Evolutionary conservation across 2,329 filamentous ascomycete species (phyloP).

Genomic region (Colletotrichum navitas): DNA sequence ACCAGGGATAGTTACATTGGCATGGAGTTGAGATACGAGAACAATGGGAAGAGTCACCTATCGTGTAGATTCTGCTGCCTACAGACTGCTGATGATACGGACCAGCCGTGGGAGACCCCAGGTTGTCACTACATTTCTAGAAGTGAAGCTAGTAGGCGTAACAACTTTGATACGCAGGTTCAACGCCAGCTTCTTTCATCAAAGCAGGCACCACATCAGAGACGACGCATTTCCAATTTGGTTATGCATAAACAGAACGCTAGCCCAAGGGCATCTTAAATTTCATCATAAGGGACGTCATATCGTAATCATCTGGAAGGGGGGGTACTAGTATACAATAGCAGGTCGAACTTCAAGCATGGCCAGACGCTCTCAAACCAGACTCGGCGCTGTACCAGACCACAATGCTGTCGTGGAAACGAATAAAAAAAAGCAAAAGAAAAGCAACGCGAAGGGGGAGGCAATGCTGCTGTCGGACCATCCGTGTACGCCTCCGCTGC

Average conservation of each 20-base stretch:
- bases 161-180: background rate
- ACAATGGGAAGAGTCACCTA: background rate
- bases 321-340: conserved; percentile 12
- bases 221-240: background rate
- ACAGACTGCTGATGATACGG: background rate
- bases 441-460: background rate
- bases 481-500: conserved; percentile 18
- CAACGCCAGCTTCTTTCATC: background rate
- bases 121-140: background rate
- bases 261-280: background rate
- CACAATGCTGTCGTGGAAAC: background rate
- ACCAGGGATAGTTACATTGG: background rate
- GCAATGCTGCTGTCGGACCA: conserved; percentile 3
- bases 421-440: background rate
- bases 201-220: background rate
- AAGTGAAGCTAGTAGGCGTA: background rate
- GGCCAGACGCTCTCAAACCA: background rate
- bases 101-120: background rate
- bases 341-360: background rate
- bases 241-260: background rate
- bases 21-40: background rate
- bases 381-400: background rate
- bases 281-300: conserved; percentile 23
- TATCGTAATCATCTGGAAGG: conserved; percentile 24
- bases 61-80: background rate